Evolutionary conservation across 2,329 filamentous ascomycete species (phyloP), one percentile per base, ranked within the genome.

Genomic region (Parastagonospora nodorum): DNA sequence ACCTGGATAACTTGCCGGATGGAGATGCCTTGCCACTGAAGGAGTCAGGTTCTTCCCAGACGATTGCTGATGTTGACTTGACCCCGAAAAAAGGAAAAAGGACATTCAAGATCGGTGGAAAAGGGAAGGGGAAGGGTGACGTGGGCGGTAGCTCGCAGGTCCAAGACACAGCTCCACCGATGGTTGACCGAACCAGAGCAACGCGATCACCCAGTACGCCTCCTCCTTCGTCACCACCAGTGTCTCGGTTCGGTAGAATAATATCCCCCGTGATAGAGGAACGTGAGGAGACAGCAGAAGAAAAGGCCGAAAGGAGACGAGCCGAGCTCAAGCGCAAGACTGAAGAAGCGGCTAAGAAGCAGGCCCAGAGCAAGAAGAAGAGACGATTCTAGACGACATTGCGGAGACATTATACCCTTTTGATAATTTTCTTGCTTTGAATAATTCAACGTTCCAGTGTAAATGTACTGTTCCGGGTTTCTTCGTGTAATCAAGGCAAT

Each of bases 251-350:
- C 7, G 46, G 50, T 10, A 57, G 55, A 16, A 53, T 60, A 29
- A 29, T 28, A 8, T 37, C 50, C 2, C 57, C 60, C 4, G 35
- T 46, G 4, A 53, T 46, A 8, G 56, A 67, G 24, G 37, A 55
- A 6, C 48, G 49, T 15, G 68, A 72, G 46, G 69, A 74, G 41
- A 72, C 79, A 2, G 78, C 78, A 8, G 74, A 82, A 52, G 78
- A 85, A 49, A 78, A 77, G 46, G 83, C 83, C 2, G 74, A 84
- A 53, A 74, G 78, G 46, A 84, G 80, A 58, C 74, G 84, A 10
- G 76, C 80, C 42, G 81, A 84, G 61, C 64, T 87, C 53, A 86
- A 84, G 63, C 74, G 79, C 14, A 81, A 80, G 61, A 77, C 78
- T 27, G 82, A 81, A 57, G 78, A 75, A 45, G 76, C 78, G 8